Percentiles rank a stretch among this genome's conserved stretches.
phyloP scores from a whole-genome alignment of 352 stramenopile genomes.

The Aphanomyces astaci region DNA sequence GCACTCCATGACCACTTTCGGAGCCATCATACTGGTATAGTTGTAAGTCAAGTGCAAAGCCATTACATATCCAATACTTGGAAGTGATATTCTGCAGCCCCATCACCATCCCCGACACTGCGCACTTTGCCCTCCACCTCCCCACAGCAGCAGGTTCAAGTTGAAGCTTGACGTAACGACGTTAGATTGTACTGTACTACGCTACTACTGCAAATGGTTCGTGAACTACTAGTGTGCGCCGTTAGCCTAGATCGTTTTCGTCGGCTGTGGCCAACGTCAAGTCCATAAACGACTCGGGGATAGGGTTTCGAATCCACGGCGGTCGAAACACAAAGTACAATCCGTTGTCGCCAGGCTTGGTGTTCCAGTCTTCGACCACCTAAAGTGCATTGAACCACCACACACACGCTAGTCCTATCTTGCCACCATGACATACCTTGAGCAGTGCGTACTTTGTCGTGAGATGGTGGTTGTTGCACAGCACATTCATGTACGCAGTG shows the following conservation, averaged over 20 bases:
- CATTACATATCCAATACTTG: too few relatives aligned
- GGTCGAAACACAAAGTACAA: constrained; percentile 55
- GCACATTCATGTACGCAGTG: constrained; percentile 78
- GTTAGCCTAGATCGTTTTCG: not conserved
- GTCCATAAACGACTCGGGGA: constrained; percentile 5
- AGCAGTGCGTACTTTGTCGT: constrained; percentile 64
- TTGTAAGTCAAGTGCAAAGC: too few relatives aligned
- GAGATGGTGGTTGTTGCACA: constrained; percentile 55
- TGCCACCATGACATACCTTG: constrained; percentile 25
- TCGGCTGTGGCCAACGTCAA: not conserved
- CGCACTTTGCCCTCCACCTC: too few relatives aligned
- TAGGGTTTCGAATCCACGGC: constrained; percentile 37
- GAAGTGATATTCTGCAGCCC: too few relatives aligned
- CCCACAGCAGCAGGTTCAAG: too few relatives aligned
- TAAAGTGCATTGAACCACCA: not conserved
- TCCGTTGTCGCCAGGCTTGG: constrained; percentile 46
- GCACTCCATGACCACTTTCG: too few relatives aligned
- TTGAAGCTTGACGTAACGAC: too few relatives aligned
- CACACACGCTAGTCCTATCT: not conserved
- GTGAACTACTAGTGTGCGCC: not conserved
- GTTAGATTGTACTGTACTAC: too few relatives aligned
- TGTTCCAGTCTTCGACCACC: constrained; percentile 72
- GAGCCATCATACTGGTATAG: too few relatives aligned
- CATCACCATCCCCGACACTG: too few relatives aligned
- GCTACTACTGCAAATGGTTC: too few relatives aligned